Percentiles rank a stretch among this genome's conserved stretches.
Conservation (phyloP, 2,329 filamentous ascomycete genomes). For the Xylaria sp. region DNA sequence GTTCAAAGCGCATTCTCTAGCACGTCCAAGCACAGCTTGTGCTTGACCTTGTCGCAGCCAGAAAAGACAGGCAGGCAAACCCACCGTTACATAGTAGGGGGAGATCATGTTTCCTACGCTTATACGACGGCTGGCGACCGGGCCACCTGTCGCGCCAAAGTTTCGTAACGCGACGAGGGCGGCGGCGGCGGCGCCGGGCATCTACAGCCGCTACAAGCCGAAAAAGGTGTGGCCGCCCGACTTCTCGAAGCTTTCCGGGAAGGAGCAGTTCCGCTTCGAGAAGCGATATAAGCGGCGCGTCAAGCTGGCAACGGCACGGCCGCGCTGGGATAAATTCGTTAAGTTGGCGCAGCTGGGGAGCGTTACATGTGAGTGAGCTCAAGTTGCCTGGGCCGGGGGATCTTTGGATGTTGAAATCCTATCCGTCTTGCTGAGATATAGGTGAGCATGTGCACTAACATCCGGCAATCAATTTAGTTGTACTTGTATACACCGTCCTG, state of each 20-base stretch:
- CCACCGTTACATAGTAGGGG: not conserved
- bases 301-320: constrained; percentile 49
- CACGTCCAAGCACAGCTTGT: not conserved
- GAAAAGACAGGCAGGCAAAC: not conserved
- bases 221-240: constrained; percentile 84
- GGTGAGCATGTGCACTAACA: constrained; percentile 20
- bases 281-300: constrained; percentile 79
- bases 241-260: constrained; percentile 73
- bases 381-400: not conserved
- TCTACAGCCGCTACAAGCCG: constrained; percentile 69
- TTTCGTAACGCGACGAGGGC: constrained; percentile 38
- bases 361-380: constrained; percentile 64
- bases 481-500: constrained; percentile 65
- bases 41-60: not conserved
- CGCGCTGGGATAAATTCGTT: constrained; percentile 53
- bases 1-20: constrained; percentile 11
- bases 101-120: constrained; percentile 58
- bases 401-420: not conserved
- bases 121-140: constrained; percentile 54
- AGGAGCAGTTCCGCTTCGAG: constrained; percentile 82
- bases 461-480: constrained; percentile 52
- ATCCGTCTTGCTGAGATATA: not conserved
- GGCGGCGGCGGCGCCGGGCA: constrained; percentile 43
- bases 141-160: constrained; percentile 42
- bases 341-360: constrained; percentile 71